phyloP scores from a whole-genome alignment of 768 basidiomycete genomes.

The Cubamyces sp. region DNA sequence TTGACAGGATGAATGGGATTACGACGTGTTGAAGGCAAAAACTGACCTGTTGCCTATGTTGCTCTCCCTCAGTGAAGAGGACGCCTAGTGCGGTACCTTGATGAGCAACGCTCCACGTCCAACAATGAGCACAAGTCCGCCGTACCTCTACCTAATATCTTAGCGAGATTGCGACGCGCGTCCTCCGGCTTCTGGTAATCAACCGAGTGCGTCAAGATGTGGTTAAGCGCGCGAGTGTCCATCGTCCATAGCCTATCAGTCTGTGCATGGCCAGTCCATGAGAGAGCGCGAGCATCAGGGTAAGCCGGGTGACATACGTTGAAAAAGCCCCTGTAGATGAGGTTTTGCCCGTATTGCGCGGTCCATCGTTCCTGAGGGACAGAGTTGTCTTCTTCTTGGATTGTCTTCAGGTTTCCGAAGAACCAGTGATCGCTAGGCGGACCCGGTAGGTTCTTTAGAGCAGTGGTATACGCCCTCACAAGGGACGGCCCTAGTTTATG shows the following conservation, averaged over 20 bases:
- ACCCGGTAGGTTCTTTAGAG: slow-evolving; percentile 54
- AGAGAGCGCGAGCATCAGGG: background rate
- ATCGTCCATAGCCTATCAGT: slow-evolving; percentile 26
- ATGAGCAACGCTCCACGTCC: too few relatives aligned
- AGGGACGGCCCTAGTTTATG: background rate
- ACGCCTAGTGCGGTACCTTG: slow-evolving; percentile 44
- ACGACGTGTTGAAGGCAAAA: too few relatives aligned
- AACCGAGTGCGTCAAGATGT: slow-evolving; percentile 63
- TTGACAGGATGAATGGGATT: too few relatives aligned
- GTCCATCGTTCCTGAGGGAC: slow-evolving; percentile 25
- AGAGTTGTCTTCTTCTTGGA: slow-evolving; percentile 38
- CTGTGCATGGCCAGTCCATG: background rate
- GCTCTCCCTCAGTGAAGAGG: slow-evolving; percentile 46
- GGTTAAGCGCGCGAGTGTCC: slow-evolving; percentile 66
- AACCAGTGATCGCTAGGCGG: slow-evolving; percentile 49
- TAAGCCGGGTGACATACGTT: slow-evolving; percentile 6
- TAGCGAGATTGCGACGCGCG: slow-evolving; percentile 42
- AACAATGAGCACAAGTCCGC: background rate
- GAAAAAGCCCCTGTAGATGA: slow-evolving; percentile 21
- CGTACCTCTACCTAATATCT: slow-evolving; percentile 47
- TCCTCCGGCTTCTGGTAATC: slow-evolving; percentile 61
- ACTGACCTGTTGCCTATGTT: slow-evolving; percentile 44
- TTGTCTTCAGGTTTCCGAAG: slow-evolving; percentile 52
- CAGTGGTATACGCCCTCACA: slow-evolving; percentile 32
- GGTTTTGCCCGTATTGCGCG: slow-evolving; percentile 16